Evolutionary conservation across 768 basidiomycete genomes (phyloP), one percentile per base, ranked within the genome.

Genomic region (Leccinum subtestaceum): DNA sequence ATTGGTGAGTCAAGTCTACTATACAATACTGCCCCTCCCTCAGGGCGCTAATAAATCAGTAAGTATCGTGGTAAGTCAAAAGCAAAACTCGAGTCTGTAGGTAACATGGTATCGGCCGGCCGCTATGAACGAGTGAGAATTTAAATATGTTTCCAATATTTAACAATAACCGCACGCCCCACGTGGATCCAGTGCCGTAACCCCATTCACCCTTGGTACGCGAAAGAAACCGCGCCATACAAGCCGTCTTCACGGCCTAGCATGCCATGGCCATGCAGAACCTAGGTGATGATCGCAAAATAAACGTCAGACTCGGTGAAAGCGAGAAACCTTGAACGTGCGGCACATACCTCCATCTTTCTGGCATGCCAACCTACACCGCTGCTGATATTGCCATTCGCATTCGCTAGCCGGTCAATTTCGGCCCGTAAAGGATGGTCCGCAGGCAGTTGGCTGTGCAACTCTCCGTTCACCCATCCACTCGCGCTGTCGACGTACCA

Each of bases 331-430:
- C 8, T 43, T 43, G 40, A 5, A 17, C 51, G 60, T 25, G n/a
- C 10, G 9, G 40, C n/a, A 76, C 87, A 57, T 66, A 93, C 91
- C 84, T 97, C 95, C 92, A 97, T 94, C 77, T 99, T 99, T 58
- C 95, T 77, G 21, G 91, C 87, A 75, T 97, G 94, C 95, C 95
- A 98, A 1, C 96, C 96, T 5, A 96, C 84, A 4, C 89, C 90
- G 66, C 89, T 92, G 70, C 81, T 89, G n/a, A 96, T 93, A 67
- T 92, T 91, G 9, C 94, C 93, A 63, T 92, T 91, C 5, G 90
- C 87, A 58, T 87, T 80, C 10, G 91, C 86, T 21, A 97, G 76
- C 54, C 82, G 80, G 63, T 85, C 83, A 70, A 96, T 78, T 68
- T 91, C 89, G 27, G 73, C 69, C 52, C 95, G 77, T 72, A 89